Base-by-base conservation (phyloP, 1,284 basidiomycete species). In the Ceratobasidium sp. region DNA sequence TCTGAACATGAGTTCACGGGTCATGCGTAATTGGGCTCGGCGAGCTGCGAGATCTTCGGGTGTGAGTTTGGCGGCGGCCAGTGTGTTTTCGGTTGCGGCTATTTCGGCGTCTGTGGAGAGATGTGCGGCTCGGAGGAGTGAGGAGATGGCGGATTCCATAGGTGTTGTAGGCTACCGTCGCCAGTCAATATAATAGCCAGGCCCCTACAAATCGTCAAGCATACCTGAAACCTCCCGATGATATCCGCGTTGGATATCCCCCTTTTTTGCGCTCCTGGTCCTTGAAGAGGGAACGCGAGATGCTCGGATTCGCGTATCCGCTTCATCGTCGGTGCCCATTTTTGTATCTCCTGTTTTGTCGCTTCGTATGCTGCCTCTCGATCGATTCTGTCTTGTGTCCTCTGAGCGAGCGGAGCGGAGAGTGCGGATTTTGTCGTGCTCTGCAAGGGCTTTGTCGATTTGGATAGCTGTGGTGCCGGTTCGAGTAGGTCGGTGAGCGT, bases 1-100 rank as follows among this genome's bases (percentile, higher is more conserved):
- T 3, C 96, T 89, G 83, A 97, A 98, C 85, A 96, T 92, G 59
- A 98, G 85, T 77, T 98, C 96, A 39, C 97, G 89, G 87, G 95
- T 94, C 77, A 89, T 87, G 18, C 93, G 87, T 16, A 98, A 86
- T 78, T 96, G 93, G 0, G 86, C 87, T 1, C 94, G 89, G 0
- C 96, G 89, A 6, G 88, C 85, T 1, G 88, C 86, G 46, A 96
- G 92, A 79, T 97, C 95, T 78, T 94, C 93, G 28, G 46, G 3
- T n/a, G 61, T 50, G 18, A 65, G 18, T 23, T 26, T 65, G 3
- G 61, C 61, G 4, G 61, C 46, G 30, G 61, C 61, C 1, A 92
- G 84, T 1, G 88, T 88, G 30, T 92, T 89, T 80, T 97, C 95
- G 0, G 90, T 90, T 73, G 91, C 83, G 1, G 83, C 81, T 21